Evolutionary conservation across 192 early-diverging fungal species (phyloP).

Genomic region (Coemansia sp.): DNA sequence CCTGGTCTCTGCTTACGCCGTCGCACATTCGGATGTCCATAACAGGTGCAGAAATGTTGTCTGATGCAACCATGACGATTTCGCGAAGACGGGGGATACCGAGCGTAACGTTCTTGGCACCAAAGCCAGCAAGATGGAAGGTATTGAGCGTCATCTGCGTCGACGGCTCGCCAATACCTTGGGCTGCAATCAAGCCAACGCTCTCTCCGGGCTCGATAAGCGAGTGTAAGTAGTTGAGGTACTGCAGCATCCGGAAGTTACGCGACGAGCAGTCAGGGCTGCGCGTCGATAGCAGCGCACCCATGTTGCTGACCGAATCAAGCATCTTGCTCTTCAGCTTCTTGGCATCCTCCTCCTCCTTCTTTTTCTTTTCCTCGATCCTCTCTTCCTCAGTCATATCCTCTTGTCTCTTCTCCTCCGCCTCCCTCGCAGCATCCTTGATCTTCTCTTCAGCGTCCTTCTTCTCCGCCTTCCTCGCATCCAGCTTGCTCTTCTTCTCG

Average conservation of each 20-base stretch:
- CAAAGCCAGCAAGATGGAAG: constrained; percentile 97
- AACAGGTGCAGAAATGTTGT: constrained; percentile 83
- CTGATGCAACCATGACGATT: constrained; percentile 98
- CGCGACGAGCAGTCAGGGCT: constrained; percentile 62
- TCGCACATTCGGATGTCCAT: constrained; percentile 84
- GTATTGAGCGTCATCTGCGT: constrained; percentile 99
- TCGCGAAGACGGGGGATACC: constrained; percentile 99
- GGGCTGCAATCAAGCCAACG: constrained; percentile 95
- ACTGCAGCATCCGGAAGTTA: constrained; percentile 89
- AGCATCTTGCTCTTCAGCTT: constrained; percentile 64
- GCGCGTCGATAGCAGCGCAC: constrained; percentile 53
- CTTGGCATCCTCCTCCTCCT: constrained; percentile 5
- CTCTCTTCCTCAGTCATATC: not conserved
- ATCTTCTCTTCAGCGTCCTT: constrained; percentile 5
- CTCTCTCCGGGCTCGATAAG: constrained; percentile 97
- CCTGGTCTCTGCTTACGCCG: constrained; percentile 65
- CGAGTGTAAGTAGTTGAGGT: constrained; percentile 91
- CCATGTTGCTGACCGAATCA: constrained; percentile 62
- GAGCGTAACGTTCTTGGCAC: constrained; percentile 98
- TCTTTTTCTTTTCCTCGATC: not conserved
- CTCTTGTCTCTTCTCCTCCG: constrained; percentile 48
- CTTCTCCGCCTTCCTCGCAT: constrained; percentile 5
- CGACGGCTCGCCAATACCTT: constrained; percentile 97
- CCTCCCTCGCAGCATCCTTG: not conserved
- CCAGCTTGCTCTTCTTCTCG: constrained; percentile 24